phyloP scores from a whole-genome alignment of 1,284 basidiomycete species.

The Puccinia triticina region DNA sequence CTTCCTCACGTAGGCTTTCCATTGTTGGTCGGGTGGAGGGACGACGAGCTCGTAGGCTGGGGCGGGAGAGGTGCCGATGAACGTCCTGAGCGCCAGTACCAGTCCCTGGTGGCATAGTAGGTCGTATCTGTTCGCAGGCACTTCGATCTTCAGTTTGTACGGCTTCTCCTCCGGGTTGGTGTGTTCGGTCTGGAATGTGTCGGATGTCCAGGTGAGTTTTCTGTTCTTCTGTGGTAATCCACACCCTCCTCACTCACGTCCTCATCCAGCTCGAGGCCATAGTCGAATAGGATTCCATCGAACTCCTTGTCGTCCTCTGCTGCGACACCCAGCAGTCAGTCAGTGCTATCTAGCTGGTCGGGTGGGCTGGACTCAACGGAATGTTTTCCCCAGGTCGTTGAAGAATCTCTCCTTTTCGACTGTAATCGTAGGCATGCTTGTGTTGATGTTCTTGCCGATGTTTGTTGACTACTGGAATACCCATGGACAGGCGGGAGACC shows the following conservation, averaged over 20 bases:
- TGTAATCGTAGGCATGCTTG: constrained; percentile 42
- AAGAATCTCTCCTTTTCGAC: constrained; percentile 44
- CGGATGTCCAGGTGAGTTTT: not conserved
- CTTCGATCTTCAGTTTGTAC: constrained; percentile 96
- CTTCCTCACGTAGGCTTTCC: constrained; percentile 52
- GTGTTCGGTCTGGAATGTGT: constrained; percentile 16
- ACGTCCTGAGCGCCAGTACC: constrained; percentile 80
- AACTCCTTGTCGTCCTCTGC: constrained; percentile 14
- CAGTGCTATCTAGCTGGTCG: not conserved
- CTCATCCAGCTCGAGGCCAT: constrained; percentile 46
- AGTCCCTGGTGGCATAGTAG: constrained; percentile 97
- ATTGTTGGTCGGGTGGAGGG: constrained; percentile 66
- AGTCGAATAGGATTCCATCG: constrained; percentile 35
- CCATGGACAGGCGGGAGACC: too few relatives aligned
- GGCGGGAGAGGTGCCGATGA: constrained; percentile 73
- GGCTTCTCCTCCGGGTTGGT: constrained; percentile 57
- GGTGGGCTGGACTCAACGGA: constrained; percentile 29
- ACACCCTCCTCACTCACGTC: constrained; percentile 22
- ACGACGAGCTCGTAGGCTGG: constrained; percentile 74
- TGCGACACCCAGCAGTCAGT: not conserved
- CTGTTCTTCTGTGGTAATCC: not conserved
- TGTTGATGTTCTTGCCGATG: too few relatives aligned
- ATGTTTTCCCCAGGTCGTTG: constrained; percentile 26
- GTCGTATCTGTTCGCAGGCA: constrained; percentile 98
- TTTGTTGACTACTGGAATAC: too few relatives aligned